Percentiles rank a stretch among this genome's conserved stretches.
These are phyloP conservation scores for Sapria himalayana DNA, from an alignment of 345 rosid species.

Conservation along the genomic window DNA sequence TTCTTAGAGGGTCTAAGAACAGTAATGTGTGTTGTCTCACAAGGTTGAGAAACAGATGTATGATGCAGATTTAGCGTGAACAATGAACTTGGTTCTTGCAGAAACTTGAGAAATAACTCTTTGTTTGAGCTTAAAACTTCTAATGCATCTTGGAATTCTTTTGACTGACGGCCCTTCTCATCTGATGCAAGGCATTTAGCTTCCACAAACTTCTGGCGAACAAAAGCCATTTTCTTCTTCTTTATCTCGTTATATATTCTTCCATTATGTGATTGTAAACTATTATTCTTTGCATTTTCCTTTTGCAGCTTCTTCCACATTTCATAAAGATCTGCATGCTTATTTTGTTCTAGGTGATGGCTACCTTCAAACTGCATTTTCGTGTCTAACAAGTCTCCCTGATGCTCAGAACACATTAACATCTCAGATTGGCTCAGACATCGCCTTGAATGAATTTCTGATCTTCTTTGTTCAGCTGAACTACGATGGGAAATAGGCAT, in stretches of 20 bases:
- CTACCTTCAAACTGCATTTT: constrained; percentile 16
- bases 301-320: constrained; percentile 38
- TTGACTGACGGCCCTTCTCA: constrained; percentile 55
- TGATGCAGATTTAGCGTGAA: constrained; percentile 33
- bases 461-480: constrained; percentile 26
- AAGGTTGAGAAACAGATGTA: constrained; percentile 28
- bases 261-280: constrained; percentile 29
- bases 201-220: constrained; percentile 72
- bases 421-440: constrained; percentile 30
- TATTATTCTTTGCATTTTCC: constrained; percentile 18
- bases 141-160: constrained; percentile 68
- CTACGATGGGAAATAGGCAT: constrained; percentile 37
- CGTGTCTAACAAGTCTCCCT: constrained; percentile 24
- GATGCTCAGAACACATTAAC: constrained; percentile 23
- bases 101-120: constrained; percentile 49
- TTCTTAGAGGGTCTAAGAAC: constrained; percentile 72
- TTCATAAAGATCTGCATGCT: constrained; percentile 42
- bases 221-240: constrained; percentile 49
- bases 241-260: constrained; percentile 12
- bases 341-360: constrained; percentile 18
- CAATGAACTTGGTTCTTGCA: constrained; percentile 60
- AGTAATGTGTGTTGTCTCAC: constrained; percentile 64
- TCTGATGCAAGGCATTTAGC: constrained; percentile 54
- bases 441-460: constrained; percentile 31
- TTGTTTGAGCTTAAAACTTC: constrained; percentile 57